phyloP scores from a whole-genome alignment of 176 grass and related monocot species.

The Phoenix dactylifera region DNA sequence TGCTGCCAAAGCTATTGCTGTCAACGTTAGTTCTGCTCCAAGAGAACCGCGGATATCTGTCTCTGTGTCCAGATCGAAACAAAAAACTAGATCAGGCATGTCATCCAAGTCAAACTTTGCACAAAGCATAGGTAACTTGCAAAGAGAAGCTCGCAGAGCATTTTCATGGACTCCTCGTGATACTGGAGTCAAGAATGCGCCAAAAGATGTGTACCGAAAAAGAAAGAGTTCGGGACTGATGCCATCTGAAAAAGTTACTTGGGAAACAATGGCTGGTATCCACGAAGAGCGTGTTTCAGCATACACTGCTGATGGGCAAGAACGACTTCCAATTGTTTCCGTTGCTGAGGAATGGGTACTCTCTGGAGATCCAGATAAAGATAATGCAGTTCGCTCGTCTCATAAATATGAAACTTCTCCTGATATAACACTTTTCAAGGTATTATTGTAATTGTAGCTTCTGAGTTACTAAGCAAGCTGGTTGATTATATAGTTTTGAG shows the following conservation, averaged over 20 bases:
- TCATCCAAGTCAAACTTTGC: constrained; percentile 75
- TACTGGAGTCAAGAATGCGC: constrained; percentile 35
- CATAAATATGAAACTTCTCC: constrained; percentile 94
- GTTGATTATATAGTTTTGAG: no score
- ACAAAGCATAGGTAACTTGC: constrained; percentile 74
- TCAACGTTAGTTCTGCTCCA: constrained; percentile 53
- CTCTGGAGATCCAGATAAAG: constrained; percentile 64
- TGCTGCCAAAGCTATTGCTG: constrained; percentile 66
- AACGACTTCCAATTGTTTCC: constrained; percentile 67
- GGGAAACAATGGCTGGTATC: constrained; percentile 47
- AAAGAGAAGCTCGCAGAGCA: constrained; percentile 81
- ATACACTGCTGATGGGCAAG: constrained; percentile 58
- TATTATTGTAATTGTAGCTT: constrained; percentile 3
- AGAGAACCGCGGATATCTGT: constrained; percentile 57
- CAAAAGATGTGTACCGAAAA: constrained; percentile 59
- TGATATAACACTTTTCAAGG: constrained; percentile 96
- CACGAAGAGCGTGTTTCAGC: constrained; percentile 46
- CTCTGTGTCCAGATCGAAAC: constrained; percentile 50
- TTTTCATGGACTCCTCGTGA: constrained; percentile 87
- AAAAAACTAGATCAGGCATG: constrained; percentile 45
- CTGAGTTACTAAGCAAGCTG: neutral
- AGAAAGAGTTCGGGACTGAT: constrained; percentile 74
- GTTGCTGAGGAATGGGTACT: constrained; percentile 91
- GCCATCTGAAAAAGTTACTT: constrained; percentile 46
- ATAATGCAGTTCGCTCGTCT: constrained; percentile 55